Percentiles rank a stretch among this genome's conserved stretches.
Evolutionary conservation across 352 stramenopile genomes (phyloP).

Genomic region (Phytopythium mirpurense): DNA sequence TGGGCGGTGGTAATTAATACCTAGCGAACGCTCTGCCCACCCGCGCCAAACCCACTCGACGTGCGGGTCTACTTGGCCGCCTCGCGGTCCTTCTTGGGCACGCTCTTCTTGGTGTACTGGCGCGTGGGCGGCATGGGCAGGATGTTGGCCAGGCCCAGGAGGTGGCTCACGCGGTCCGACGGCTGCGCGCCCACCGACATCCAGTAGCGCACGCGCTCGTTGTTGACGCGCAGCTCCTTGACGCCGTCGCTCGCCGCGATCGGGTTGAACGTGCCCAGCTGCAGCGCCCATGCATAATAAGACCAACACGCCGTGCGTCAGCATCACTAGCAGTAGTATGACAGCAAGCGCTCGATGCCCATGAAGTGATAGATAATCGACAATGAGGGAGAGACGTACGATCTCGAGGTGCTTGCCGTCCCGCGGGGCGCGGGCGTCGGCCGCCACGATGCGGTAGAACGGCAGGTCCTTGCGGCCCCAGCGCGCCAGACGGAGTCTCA

Average conservation of each 20-base stretch:
- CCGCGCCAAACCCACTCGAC: too few relatives aligned
- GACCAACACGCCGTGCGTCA: too few relatives aligned
- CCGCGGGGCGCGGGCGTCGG: slow-evolving; percentile 72
- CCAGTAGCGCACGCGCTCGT: slow-evolving; percentile 83
- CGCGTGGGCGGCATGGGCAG: slow-evolving; percentile 80
- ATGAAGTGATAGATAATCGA: background rate
- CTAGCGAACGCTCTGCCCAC: too few relatives aligned
- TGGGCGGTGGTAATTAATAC: too few relatives aligned
- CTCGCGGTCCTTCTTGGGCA: slow-evolving; percentile 79
- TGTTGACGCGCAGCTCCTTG: slow-evolving; percentile 87
- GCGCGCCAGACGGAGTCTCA: slow-evolving; percentile 80
- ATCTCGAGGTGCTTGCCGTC: slow-evolving; percentile 87
- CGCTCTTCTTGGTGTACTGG: slow-evolving; percentile 81
- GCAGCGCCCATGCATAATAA: too few relatives aligned
- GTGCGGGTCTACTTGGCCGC: too few relatives aligned
- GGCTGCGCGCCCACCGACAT: slow-evolving; percentile 84
- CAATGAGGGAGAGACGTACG: slow-evolving; percentile 28
- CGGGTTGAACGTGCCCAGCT: slow-evolving; percentile 87
- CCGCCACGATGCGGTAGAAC: slow-evolving; percentile 88
- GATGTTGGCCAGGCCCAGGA: slow-evolving; percentile 79
- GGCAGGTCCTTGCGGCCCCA: slow-evolving; percentile 85
- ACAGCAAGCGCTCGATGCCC: background rate
- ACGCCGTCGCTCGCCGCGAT: slow-evolving; percentile 78
- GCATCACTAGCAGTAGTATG: too few relatives aligned
- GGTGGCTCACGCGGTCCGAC: slow-evolving; percentile 75